Percentiles rank a stretch among this genome's conserved stretches.
phyloP scores from a whole-genome alignment of 2,329 filamentous ascomycete genomes.

The Trichoderma koningiopsis region DNA sequence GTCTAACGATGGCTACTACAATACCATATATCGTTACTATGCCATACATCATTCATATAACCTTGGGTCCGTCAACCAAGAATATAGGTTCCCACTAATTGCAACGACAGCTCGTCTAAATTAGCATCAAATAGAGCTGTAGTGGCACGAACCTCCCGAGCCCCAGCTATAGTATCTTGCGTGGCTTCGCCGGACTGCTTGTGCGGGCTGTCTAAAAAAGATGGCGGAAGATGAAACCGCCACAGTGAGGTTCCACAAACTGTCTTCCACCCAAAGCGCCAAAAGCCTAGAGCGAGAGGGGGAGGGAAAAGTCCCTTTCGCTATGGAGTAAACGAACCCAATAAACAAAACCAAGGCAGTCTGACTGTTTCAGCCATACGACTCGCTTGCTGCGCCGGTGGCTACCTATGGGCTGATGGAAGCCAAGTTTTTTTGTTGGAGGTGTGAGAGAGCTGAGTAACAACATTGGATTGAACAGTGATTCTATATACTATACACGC shows the following conservation, averaged over 20 bases:
- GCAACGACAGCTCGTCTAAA: background rate
- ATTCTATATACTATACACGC: background rate
- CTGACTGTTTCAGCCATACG: slow-evolving; percentile 10
- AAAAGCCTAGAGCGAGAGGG: background rate
- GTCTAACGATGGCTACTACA: too few species aligned
- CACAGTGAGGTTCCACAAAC: slow-evolving; percentile 15
- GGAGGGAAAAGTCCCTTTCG: background rate
- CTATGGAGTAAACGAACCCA: background rate
- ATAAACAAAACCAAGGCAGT: background rate
- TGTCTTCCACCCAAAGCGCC: background rate
- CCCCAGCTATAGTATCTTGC: background rate
- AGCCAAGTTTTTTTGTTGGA: background rate
- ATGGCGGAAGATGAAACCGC: slow-evolving; percentile 17
- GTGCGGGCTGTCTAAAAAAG: background rate
- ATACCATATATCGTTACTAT: too few species aligned
- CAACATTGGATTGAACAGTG: background rate
- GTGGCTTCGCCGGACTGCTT: background rate
- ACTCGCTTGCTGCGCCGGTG: background rate
- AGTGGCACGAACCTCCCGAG: background rate
- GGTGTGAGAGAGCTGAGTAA: background rate
- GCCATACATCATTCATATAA: too few species aligned
- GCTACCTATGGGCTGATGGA: background rate
- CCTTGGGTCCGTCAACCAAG: background rate
- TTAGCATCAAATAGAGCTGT: background rate
- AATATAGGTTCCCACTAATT: rapidly evolving